A percentile compares a stretch with the other conserved stretches of the same genome.
Conservation (phyloP, 2,329 filamentous ascomycete genomes). For the Pseudopyrenochaeta lycopersici region DNA sequence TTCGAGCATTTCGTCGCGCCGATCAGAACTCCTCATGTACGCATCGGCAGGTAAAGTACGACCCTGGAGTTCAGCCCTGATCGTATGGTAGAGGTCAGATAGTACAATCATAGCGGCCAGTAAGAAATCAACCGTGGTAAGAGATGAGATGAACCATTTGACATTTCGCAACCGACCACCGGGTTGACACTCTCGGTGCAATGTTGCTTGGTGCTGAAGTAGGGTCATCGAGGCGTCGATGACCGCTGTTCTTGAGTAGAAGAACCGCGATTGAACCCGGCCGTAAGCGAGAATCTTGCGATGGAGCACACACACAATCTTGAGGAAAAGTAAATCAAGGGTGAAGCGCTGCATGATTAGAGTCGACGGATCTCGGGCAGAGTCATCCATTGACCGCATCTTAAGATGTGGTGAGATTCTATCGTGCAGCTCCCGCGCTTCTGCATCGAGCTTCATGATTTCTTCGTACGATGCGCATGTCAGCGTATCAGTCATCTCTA, state of each 20-base stretch:
- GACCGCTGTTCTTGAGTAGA: conserved; percentile 82
- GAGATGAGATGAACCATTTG: conserved; percentile 80
- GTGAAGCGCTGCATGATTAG: conserved; percentile 83
- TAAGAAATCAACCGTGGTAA: conserved; percentile 85
- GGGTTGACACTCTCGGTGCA: conserved; percentile 77
- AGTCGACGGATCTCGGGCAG: conserved; percentile 72
- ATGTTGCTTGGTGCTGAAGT: conserved; percentile 76
- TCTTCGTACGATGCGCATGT: conserved; percentile 70
- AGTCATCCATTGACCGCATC: conserved; percentile 77
- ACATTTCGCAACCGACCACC: conserved; percentile 76
- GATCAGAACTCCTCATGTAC: conserved; percentile 57
- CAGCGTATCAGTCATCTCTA: conserved; percentile 71
- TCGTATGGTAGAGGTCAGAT: conserved; percentile 80
- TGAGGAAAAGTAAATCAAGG: conserved; percentile 85
- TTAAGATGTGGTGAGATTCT: conserved; percentile 82
- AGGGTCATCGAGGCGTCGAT: conserved; percentile 88
- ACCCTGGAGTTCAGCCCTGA: conserved; percentile 52
- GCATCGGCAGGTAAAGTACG: conserved; percentile 47
- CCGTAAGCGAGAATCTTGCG: conserved; percentile 84
- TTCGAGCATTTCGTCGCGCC: conserved; percentile 76
- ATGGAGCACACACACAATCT: conserved; percentile 88
- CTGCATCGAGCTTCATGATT: conserved; percentile 67
- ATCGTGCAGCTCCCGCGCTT: conserved; percentile 65
- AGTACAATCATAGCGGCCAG: conserved; percentile 85
- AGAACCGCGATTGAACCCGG: conserved; percentile 77